Base-by-base conservation (phyloP, 768 basidiomycete genomes). In the Suillus sp. region DNA sequence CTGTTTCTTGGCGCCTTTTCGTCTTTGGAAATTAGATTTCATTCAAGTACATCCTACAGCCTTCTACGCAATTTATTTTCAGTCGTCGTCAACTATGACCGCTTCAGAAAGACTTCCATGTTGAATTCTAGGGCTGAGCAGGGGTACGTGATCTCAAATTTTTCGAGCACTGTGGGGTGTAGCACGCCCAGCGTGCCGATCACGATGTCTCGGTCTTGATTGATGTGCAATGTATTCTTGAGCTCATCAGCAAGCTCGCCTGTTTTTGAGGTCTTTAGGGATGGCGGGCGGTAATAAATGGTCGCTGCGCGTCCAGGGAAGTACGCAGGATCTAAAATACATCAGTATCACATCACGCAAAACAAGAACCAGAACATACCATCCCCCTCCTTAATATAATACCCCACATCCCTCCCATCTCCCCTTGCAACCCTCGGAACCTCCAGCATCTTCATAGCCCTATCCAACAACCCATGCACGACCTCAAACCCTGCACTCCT, bases 401-500 rank as follows among this genome's bases (percentile, higher is more conserved):
- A 99, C 11, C 97, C 97, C 16, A 82, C 84, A 57, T 78, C 74
- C 34, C 86, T 86, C 64, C 84, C 79, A 69, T 91, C 84, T 37
- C 71, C 75, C 63, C 80, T 84, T 25, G 80, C 75, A 61, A 98
- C 91, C 67, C 88, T 84, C 43, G 94, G 91, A 40, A 99, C 84
- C 67, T 97, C 96, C 25, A 99, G 80, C 85, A 97, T 95, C 75
- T 89, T 91, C 97, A 99, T 99, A 42, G 93, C 85, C 57, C 96
- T 83, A 77, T 99, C 95, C 67, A 99, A 78, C 77, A 99, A 80
- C 38, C 97, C 97, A 74, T 99, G 97, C 13, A 96, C 89, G 65
- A 96, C 85, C 80, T 99, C 96, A 72, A 99, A 99, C 4, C 96
- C 96, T 42, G 96, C 97, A 16, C 90, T 93, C 79, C 93, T 93